Evolutionary conservation across 805 yeast species (phyloP).

Genomic region (Candida railenensis): DNA sequence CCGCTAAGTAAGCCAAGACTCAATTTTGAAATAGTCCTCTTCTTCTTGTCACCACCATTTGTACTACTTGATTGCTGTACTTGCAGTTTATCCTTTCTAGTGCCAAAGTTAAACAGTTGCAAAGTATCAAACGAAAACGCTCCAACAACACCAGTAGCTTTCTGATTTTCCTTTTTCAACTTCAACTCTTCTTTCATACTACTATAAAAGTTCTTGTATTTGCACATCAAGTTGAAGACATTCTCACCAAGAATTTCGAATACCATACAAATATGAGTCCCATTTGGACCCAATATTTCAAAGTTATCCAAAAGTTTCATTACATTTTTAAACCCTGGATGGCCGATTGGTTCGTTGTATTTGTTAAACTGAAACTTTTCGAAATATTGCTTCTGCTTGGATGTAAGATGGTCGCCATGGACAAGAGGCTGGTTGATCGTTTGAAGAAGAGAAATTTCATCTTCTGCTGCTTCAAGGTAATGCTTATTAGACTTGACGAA

Average conservation of each 20-base stretch:
- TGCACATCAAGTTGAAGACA: slow-evolving; percentile 47
- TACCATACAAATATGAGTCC: slow-evolving; percentile 64
- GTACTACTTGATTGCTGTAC: background rate
- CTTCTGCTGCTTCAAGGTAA: slow-evolving; percentile 63
- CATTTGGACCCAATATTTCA: slow-evolving; percentile 58
- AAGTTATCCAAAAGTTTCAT: slow-evolving; percentile 57
- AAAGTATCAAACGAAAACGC: background rate
- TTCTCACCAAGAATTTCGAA: slow-evolving; percentile 66
- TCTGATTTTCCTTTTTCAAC: background rate
- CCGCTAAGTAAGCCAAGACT: slow-evolving; percentile 17
- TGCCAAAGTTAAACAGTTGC: slow-evolving; percentile 2
- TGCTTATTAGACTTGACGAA: slow-evolving; percentile 54
- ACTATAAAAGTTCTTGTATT: slow-evolving; percentile 35
- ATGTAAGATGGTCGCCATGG: slow-evolving; percentile 12
- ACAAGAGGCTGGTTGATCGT: slow-evolving; percentile 21
- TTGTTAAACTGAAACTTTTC: slow-evolving; percentile 5
- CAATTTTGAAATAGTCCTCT: slow-evolving; percentile 20
- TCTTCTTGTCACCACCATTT: slow-evolving; percentile 6
- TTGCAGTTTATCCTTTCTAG: background rate
- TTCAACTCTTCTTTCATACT: background rate
- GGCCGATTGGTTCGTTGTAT: slow-evolving; percentile 16
- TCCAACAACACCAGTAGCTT: background rate
- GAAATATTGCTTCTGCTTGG: slow-evolving; percentile 11
- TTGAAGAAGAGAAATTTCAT: slow-evolving; percentile 55
- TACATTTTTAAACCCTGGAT: slow-evolving; percentile 52